Evolutionary conservation across 2,329 filamentous ascomycete genomes (phyloP).

Genomic region (Scedosporium apiospermum): DNA sequence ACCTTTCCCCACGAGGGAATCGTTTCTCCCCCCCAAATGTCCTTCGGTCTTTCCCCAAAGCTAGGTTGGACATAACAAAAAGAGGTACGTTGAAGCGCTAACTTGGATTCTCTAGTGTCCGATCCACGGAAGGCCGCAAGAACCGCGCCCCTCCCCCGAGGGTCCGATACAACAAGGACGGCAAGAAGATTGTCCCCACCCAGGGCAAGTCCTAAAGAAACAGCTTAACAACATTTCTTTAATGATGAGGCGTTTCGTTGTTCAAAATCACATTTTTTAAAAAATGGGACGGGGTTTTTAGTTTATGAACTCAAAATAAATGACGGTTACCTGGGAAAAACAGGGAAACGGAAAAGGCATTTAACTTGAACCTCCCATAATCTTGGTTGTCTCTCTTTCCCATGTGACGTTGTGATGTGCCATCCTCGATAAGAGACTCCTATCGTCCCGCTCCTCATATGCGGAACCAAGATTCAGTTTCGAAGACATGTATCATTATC

Average conservation of each 20-base stretch:
- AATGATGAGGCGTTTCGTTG: constrained; percentile 1
- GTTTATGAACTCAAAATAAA: constrained; percentile 1
- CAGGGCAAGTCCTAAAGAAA: constrained; percentile 48
- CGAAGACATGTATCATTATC: neutral
- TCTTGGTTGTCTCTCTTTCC: neutral
- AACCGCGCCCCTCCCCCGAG: constrained; percentile 97
- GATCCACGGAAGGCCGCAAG: constrained; percentile 90
- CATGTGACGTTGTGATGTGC: neutral
- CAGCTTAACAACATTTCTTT: neutral
- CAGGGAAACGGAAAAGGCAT: neutral
- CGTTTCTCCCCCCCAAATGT: neutral
- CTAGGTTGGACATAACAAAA: constrained; percentile 6
- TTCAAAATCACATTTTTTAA: constrained; percentile 1
- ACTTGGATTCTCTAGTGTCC: constrained; percentile 61
- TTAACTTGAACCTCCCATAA: neutral
- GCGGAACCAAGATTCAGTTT: neutral
- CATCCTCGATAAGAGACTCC: neutral
- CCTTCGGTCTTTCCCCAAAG: neutral
- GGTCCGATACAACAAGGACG: constrained; percentile 99
- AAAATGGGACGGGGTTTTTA: neutral
- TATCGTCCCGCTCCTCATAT: neutral
- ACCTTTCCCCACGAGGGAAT: constrained; percentile 12
- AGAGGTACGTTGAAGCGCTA: constrained; percentile 26
- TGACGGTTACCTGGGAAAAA: neutral
- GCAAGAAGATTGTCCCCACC: constrained; percentile 97